Percentiles rank a stretch among this genome's conserved stretches.
Conservation (phyloP, 176 grass and related monocot genomes). For the Oryza coarctata region DNA sequence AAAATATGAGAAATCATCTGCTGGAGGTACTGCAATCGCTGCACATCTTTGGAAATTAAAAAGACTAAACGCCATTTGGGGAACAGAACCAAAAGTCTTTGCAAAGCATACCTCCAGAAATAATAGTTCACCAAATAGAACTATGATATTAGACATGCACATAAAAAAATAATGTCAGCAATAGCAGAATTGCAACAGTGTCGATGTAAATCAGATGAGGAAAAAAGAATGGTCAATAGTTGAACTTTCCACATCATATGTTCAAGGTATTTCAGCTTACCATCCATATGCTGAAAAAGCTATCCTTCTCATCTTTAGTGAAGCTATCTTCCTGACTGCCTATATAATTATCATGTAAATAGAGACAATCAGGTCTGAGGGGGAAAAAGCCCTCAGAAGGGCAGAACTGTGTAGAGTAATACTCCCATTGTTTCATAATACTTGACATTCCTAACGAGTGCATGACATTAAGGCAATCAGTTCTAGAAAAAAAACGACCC, state of each 20-base stretch:
- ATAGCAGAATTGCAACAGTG: background rate
- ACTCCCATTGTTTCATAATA: too few species aligned
- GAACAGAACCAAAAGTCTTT: slow-evolving; percentile 27
- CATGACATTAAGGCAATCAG: too few species aligned
- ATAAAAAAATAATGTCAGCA: background rate
- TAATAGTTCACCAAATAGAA: background rate
- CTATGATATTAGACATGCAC: background rate
- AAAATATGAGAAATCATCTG: slow-evolving; percentile 68
- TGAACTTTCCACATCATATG: background rate
- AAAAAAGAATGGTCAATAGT: background rate
- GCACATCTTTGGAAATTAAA: slow-evolving; percentile 59
- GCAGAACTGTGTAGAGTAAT: too few species aligned
- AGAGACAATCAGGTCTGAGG: slow-evolving; percentile 89
- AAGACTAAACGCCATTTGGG: slow-evolving; percentile 69
- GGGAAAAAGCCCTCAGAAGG: background rate
- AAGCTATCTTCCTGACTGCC: slow-evolving; percentile 93
- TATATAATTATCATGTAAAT: slow-evolving; percentile 92
- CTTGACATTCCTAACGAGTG: too few species aligned
- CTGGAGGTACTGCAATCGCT: slow-evolving; percentile 74
- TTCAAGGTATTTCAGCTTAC: slow-evolving; percentile 42
- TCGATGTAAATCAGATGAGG: slow-evolving; percentile 13
- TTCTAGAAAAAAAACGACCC: too few species aligned
- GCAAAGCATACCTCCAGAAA: background rate
- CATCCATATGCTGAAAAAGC: slow-evolving; percentile 94
- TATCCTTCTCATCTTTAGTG: slow-evolving; percentile 99